Evolutionary conservation across 495 filamentous ascomycete genomes (phyloP), one percentile per base, ranked within the genome.

Genomic region (Penicillium roqueforti): DNA sequence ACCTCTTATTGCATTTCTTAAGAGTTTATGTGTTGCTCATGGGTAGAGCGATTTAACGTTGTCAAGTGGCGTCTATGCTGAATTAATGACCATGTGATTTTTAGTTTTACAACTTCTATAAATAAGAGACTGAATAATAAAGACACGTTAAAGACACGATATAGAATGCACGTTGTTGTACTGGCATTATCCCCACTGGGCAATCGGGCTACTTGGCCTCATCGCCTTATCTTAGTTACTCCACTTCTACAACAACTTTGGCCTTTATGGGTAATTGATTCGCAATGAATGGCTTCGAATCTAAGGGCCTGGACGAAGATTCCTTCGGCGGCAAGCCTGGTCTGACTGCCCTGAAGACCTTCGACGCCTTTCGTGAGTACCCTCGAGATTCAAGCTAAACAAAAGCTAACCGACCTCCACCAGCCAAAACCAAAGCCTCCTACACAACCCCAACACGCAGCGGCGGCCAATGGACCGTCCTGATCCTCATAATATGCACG

Each of bases 291-390:
- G 84, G 84, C 63, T 86, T 88, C 75, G 75, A 85, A 57, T 76
- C 85, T 54, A 82, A 85, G 65, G 76, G 76, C 61, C 80, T 92
- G 59, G 82, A 89, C 66, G 87, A 91, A 63, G 86, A 86, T 70
- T 70, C 82, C 58, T 95, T 95, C 71, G 88, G 84, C 57, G 83
- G 86, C 56, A 87, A 88, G 74, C 74, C 73, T 37, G 77, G 76
- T 44, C 72, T 78, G 61, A 70, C 73, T 54, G 72, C 71, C 48
- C 79, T 97, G 62, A 81, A 84, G 70, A 88, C 91, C 34, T 98
- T 98, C 71, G 93, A 98, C 81, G 92, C 92, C 59, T 98, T 98
- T 71, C 93, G 92, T 97, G 80, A 66, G 88, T 83, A n/a, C n/a
- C n/a, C n/a, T 16, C 32, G 6, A 36, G 16, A n/a, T n/a, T 36